These are phyloP conservation scores for Plantago major DNA, from an alignment of 257 asterid species.

Conservation along the genomic window DNA sequence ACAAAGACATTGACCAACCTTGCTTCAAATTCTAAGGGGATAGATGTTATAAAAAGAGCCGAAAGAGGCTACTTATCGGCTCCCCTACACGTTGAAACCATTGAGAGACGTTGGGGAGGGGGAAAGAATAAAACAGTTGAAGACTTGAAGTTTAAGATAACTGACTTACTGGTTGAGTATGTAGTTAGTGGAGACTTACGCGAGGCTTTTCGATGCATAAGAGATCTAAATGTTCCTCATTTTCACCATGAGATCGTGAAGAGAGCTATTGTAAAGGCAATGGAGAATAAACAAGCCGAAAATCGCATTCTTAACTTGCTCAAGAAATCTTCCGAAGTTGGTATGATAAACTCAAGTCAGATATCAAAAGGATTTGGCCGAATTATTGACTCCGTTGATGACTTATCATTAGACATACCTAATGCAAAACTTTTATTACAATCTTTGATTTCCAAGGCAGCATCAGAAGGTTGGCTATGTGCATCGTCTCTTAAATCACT, in stretches of 20 bases:
- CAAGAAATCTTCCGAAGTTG: conserved; percentile 62
- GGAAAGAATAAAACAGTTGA: conserved; percentile 70
- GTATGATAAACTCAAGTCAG: conserved; percentile 79
- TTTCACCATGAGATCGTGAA: conserved; percentile 94
- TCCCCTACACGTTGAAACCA: conserved; percentile 73
- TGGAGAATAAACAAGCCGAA: conserved; percentile 72
- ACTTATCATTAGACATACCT: conserved; percentile 74
- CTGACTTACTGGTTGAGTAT: conserved; percentile 56
- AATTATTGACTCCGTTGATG: conserved; percentile 73
- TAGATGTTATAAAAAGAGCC: conserved; percentile 63
- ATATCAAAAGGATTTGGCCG: conserved; percentile 74
- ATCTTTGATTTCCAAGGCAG: conserved; percentile 70
- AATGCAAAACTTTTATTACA: conserved; percentile 64
- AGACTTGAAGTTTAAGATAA: conserved; percentile 63
- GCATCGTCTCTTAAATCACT: conserved; percentile 69
- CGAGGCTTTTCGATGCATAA: conserved; percentile 78
- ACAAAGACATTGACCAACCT: conserved; percentile 47
- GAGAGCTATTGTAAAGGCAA: conserved; percentile 69
- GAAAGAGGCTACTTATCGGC: conserved; percentile 77
- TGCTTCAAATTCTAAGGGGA: conserved; percentile 56
- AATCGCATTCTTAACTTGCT: conserved; percentile 51
- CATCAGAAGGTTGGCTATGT: conserved; percentile 93
- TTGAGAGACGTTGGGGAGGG: conserved; percentile 94
- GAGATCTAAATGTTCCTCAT: conserved; percentile 75
- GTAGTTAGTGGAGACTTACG: conserved; percentile 73